phyloP scores from a whole-genome alignment of 2,329 filamentous ascomycete genomes.

The Drechslerella coelobrocha region DNA sequence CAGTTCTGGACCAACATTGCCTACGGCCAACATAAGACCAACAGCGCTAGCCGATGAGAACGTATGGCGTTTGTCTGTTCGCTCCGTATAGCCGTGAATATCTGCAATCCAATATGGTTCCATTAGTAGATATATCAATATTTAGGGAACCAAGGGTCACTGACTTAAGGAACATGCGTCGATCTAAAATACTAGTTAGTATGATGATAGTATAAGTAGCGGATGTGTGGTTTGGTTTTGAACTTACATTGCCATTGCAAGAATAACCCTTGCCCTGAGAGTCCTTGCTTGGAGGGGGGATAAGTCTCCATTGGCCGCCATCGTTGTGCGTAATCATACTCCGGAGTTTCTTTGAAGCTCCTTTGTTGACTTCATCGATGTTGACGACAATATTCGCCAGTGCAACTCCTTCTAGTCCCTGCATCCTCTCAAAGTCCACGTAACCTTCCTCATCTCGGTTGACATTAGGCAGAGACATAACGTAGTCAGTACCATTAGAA shows the following conservation, averaged over 20 bases:
- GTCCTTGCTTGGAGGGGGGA: conserved; percentile 75
- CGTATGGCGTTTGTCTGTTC: conserved; percentile 78
- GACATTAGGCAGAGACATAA: conserved; percentile 79
- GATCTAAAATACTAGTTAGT: conserved; percentile 57
- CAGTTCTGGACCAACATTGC: conserved; percentile 82
- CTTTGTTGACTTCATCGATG: conserved; percentile 67
- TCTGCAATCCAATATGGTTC: conserved; percentile 62
- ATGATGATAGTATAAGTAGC: neutral
- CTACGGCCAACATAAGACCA: conserved; percentile 86
- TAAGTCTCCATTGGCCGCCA: conserved; percentile 81
- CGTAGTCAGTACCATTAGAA: conserved; percentile 95
- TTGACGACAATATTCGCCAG: conserved; percentile 87
- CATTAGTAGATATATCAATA: conserved; percentile 1
- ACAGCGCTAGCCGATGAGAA: conserved; percentile 88
- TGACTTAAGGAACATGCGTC: conserved; percentile 73
- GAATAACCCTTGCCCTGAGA: conserved; percentile 73
- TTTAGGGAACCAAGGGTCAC: neutral
- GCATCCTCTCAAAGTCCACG: conserved; percentile 96
- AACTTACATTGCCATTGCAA: conserved; percentile 65
- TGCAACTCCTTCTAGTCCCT: conserved; percentile 86
- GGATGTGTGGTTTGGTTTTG: neutral
- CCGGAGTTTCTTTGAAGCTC: conserved; percentile 77
- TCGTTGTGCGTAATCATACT: conserved; percentile 97
- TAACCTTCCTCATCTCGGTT: conserved; percentile 79
- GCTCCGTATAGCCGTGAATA: conserved; percentile 94